Evolutionary conservation across 192 early-diverging fungal genomes (phyloP), one percentile per base, ranked within the genome.

Genomic region (Pilobolus umbonatus): DNA sequence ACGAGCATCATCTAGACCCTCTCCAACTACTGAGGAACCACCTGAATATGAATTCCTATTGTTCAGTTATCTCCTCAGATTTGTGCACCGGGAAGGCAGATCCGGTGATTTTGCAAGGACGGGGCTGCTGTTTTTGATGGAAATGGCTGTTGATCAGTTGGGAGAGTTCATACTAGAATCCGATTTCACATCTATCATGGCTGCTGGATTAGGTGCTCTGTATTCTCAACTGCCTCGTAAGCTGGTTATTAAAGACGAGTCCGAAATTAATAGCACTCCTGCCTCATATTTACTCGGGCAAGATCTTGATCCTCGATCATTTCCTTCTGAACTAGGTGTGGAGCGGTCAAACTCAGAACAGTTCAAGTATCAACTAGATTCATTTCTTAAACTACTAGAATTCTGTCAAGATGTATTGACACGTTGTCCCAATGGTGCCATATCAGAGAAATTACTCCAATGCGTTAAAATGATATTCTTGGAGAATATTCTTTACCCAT

Each of bases 201-300:
- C 84, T 3, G 91, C 93, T 8, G 88, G 90, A 0, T 76, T 98
- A 19, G 91, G 93, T 31, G 91, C 91, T 5, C 75, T 95, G 28
- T 95, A 90, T 72, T 91, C 91, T 3, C 93, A 94, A 65, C 78
- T 98, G 21, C 93, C 95, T 14, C 80, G 85, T 44, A 84, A 86
- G 49, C 67, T 91, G 25, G 74, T 80, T 21, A 78, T 91, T 11
- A 68, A 84, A 28, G 75, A 74, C 21, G 71, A 72, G 14, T 66
- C 66, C 25, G 35, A 42, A 15, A 38, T 59, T 26, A 64, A 61
- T 31, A 39, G 55, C 2, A 62, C 38, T 55, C 56, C 71, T 30
- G 59, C 64, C 2, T 55, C 71, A 3, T 67, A 56, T 59, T 46
- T 68, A 17, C 55, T 76, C 5, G 70, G 67, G 8, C 69, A 67